phyloP scores from a whole-genome alignment of 2,329 filamentous ascomycete species.

The Paracorniculantispora psalliotae region DNA sequence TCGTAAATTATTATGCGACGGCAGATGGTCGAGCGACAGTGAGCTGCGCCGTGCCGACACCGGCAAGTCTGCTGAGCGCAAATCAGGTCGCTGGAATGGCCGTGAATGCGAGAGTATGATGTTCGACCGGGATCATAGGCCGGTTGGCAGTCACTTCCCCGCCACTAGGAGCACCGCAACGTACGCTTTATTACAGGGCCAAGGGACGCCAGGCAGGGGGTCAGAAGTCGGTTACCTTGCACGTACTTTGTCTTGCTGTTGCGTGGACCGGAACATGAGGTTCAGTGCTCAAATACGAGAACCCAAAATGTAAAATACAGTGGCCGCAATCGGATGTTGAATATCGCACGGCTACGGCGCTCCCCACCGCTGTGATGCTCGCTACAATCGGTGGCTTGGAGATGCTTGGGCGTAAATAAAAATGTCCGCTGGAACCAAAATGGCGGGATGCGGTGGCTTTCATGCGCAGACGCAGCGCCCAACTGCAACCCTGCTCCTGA shows the following conservation, averaged over 20 bases:
- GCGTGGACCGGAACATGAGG: neutral
- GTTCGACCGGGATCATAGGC: neutral
- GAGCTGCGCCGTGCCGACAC: neutral
- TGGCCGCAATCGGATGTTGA: neutral
- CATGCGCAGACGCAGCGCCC: neutral
- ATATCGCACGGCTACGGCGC: neutral
- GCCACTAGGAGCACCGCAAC: neutral
- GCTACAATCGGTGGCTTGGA: conserved; percentile 1
- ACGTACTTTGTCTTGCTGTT: too few relatives aligned
- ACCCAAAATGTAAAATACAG: neutral
- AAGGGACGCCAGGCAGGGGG: neutral
- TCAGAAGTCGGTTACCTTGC: too few relatives aligned
- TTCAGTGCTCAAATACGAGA: neutral
- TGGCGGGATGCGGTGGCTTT: neutral
- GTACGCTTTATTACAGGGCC: neutral
- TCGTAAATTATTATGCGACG: neutral
- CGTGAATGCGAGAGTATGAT: neutral
- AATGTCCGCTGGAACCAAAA: neutral
- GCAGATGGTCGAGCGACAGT: neutral
- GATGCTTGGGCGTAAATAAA: neutral
- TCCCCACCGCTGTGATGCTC: neutral
- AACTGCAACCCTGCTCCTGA: neutral
- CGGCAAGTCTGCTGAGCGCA: neutral
- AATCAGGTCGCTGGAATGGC: neutral
- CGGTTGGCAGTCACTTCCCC: neutral